Percentiles rank a stretch among this genome's conserved stretches.
Evolutionary conservation across 306 rosid genomes (phyloP).

Genomic region (Dalbergia cultrata): DNA sequence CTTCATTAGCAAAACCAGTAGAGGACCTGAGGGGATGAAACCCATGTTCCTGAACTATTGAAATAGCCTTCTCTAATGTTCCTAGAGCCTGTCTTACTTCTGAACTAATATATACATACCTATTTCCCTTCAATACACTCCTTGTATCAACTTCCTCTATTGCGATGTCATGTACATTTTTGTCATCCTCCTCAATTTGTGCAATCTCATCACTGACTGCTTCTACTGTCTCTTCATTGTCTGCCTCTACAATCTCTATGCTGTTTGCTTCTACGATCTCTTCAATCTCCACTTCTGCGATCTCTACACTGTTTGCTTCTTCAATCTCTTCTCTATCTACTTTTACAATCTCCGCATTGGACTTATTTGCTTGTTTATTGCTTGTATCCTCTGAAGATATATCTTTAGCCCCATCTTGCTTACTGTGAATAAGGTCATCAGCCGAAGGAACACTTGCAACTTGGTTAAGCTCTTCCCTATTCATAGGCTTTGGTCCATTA

Average conservation of each 20-base stretch:
- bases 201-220: constrained; percentile 48
- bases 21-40: constrained; percentile 50
- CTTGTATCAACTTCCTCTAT: constrained; percentile 42
- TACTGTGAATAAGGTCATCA: constrained; percentile 44
- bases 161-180: constrained; percentile 35
- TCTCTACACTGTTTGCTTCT: constrained; percentile 63
- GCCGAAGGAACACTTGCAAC: constrained; percentile 41
- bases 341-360: constrained; percentile 21
- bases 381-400: constrained; percentile 42
- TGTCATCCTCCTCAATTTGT: constrained; percentile 46
- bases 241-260: constrained; percentile 74
- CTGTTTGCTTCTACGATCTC: constrained; percentile 72
- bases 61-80: constrained; percentile 80
- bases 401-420: constrained; percentile 44
- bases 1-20: constrained; percentile 49
- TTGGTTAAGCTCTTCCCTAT: constrained; percentile 43
- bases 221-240: constrained; percentile 63
- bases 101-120: constrained; percentile 57
- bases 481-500: constrained; percentile 44
- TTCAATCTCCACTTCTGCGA: constrained; percentile 49
- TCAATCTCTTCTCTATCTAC: constrained; percentile 59
- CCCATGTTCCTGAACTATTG: constrained; percentile 56
- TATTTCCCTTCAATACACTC: constrained; percentile 44
- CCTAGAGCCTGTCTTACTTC: constrained; percentile 80
- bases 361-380: constrained; percentile 42